These are phyloP conservation scores for Diplodia seriata DNA, from an alignment of 2,329 filamentous ascomycete genomes.

Conservation along the genomic window DNA sequence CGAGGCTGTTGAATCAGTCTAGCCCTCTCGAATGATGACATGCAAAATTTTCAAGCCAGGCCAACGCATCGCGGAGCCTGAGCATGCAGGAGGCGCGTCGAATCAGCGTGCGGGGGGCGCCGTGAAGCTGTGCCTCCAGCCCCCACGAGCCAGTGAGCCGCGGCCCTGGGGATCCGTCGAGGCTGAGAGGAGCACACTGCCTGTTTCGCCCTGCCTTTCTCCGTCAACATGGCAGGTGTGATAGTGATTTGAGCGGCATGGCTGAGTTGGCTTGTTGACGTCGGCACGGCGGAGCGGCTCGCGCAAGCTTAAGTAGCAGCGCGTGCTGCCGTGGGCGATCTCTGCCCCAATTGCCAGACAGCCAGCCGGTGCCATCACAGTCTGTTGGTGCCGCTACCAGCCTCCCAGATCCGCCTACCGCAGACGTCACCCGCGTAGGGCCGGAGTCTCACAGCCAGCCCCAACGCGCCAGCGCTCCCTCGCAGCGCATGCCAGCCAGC, in stretches of 20 bases:
- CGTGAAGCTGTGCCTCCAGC: constrained; percentile 25
- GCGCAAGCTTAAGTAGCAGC: constrained; percentile 23
- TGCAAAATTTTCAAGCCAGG: constrained; percentile 27
- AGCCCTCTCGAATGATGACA: constrained; percentile 23
- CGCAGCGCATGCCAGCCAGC: constrained; percentile 7
- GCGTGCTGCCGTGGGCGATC: constrained; percentile 22
- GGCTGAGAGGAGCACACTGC: constrained; percentile 17
- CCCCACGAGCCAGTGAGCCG: constrained; percentile 17
- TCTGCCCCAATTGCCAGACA: constrained; percentile 15
- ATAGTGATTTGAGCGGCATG: constrained; percentile 28
- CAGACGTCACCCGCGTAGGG: constrained; percentile 8
- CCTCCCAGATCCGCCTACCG: constrained; percentile 16
- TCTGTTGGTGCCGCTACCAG: constrained; percentile 3
- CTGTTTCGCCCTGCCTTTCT: constrained; percentile 29
- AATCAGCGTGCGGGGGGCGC: constrained; percentile 24
- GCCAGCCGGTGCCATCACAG: constrained; percentile 2
- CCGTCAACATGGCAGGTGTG: constrained; percentile 18
- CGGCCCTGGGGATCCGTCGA: constrained; percentile 20
- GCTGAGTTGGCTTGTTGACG: constrained; percentile 26
- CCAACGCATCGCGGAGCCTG: constrained; percentile 26
- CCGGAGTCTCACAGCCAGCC: constrained; percentile 4
- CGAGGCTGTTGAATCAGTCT: constrained; percentile 12
- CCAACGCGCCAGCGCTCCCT: constrained; percentile 4
- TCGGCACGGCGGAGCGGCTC: not conserved
- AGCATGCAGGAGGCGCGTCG: constrained; percentile 28